These are phyloP conservation scores for Hordeum pubiflorum DNA, from an alignment of 202 grass and related monocot species.

Conservation along the genomic window DNA sequence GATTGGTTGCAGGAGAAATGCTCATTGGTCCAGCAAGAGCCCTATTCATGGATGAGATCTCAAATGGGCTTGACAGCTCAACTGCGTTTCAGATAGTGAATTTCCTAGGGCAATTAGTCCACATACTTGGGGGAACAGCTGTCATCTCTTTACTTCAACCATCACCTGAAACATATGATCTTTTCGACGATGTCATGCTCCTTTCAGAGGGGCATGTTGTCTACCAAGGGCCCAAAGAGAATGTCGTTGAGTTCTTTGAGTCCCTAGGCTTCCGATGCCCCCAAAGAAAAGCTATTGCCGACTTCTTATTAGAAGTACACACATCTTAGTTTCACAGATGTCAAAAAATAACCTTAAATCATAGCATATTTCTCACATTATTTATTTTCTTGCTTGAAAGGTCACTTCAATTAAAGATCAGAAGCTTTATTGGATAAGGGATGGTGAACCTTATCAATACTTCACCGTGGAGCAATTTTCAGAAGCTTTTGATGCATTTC, in stretches of 20 bases:
- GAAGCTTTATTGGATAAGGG: slow-evolving; percentile 26
- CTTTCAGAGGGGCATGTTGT: slow-evolving; percentile 52
- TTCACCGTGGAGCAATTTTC: slow-evolving; percentile 33
- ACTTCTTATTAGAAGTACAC: slow-evolving; percentile 64
- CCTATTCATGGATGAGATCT: slow-evolving; percentile 72
- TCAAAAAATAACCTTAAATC: neutral
- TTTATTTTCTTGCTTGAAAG: slow-evolving; percentile 3
- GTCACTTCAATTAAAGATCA: slow-evolving; percentile 42
- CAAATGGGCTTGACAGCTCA: slow-evolving; percentile 62
- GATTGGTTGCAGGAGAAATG: slow-evolving; percentile 47
- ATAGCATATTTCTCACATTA: neutral
- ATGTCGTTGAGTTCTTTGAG: slow-evolving; percentile 44
- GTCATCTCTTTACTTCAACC: slow-evolving; percentile 68
- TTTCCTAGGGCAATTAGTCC: slow-evolving; percentile 38
- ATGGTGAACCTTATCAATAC: slow-evolving; percentile 18
- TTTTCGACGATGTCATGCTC: slow-evolving; percentile 63
- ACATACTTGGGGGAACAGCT: slow-evolving; percentile 42
- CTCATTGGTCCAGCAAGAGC: slow-evolving; percentile 41
- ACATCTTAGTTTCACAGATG: neutral
- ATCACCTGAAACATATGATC: slow-evolving; percentile 43
- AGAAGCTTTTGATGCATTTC: slow-evolving; percentile 24
- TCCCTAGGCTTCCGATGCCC: slow-evolving; percentile 51
- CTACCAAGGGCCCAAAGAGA: slow-evolving; percentile 62
- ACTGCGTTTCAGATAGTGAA: slow-evolving; percentile 53
- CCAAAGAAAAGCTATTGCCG: slow-evolving; percentile 47